Conservation (phyloP, 176 grass and related monocot genomes). For the Aegilops longissima region DNA sequence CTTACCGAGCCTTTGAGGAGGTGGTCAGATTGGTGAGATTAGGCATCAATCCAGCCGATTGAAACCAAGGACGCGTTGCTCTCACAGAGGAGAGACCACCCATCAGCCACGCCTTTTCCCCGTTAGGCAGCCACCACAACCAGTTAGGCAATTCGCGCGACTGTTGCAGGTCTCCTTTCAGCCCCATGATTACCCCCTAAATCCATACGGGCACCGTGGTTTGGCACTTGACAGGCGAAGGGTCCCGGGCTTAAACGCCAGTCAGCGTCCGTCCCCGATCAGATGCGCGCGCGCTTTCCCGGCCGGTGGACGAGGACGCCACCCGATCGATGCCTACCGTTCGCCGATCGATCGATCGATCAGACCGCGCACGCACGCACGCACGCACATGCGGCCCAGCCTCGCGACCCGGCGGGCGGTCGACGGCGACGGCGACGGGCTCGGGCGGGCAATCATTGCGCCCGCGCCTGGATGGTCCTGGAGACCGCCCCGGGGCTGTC, state of each 20-base stretch:
- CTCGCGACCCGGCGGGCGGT: neutral
- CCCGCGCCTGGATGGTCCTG: neutral
- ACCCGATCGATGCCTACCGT: neutral
- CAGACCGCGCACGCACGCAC: neutral
- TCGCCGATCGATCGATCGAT: neutral
- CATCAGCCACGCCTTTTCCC: neutral
- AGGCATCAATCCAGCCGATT: neutral
- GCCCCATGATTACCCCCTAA: neutral
- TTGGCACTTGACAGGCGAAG: neutral
- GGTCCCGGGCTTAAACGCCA: neutral
- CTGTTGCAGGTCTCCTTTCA: neutral
- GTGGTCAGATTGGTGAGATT: too few relatives aligned
- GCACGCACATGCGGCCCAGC: neutral
- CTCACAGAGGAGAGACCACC: neutral
- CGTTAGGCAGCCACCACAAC: neutral
- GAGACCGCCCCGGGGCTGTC: neutral
- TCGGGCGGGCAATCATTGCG: conserved; percentile 7
- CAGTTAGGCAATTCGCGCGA: neutral
- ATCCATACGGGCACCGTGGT: neutral
- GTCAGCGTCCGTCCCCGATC: conserved; percentile 31
- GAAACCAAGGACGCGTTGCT: neutral
- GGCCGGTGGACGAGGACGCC: neutral
- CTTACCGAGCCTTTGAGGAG: too few relatives aligned
- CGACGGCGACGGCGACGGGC: neutral
- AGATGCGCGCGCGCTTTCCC: neutral